Conservation (phyloP, 768 basidiomycete genomes). For the Panellus pusillus region DNA sequence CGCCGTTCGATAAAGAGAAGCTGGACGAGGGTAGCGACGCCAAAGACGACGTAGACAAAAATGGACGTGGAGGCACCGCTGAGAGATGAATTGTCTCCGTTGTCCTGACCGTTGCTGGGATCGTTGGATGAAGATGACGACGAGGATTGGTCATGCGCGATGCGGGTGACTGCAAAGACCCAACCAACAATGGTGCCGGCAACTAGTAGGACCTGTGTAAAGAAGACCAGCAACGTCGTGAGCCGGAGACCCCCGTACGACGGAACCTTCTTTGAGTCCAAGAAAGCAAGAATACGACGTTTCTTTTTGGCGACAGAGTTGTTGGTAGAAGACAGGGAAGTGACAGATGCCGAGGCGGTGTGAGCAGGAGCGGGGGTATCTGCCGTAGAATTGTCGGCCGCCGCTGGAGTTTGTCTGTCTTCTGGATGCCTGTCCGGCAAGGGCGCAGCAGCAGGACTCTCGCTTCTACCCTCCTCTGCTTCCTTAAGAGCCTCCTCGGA, state of each 20-base stretch:
- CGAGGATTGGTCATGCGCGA: background rate
- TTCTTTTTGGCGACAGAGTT: slow-evolving; percentile 30
- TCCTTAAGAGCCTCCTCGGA: slow-evolving; percentile 37
- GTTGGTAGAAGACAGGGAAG: slow-evolving; percentile 21
- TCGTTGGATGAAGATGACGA: background rate
- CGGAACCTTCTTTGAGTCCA: slow-evolving; percentile 39
- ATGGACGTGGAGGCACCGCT: slow-evolving; percentile 38
- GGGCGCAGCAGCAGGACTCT: slow-evolving; percentile 23
- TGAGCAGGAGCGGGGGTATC: slow-evolving; percentile 18
- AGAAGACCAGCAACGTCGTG: slow-evolving; percentile 42
- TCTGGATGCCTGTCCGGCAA: slow-evolving; percentile 54
- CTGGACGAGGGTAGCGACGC: slow-evolving; percentile 48
- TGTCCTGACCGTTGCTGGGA: background rate
- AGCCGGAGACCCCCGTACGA: slow-evolving; percentile 45
- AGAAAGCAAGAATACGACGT: slow-evolving; percentile 35
- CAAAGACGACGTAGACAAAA: slow-evolving; percentile 66
- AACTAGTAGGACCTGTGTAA: slow-evolving; percentile 41
- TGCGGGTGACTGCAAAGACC: slow-evolving; percentile 41
- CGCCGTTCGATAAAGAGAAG: slow-evolving; percentile 64
- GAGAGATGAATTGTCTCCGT: slow-evolving; percentile 4
- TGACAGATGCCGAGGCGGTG: slow-evolving; percentile 11
- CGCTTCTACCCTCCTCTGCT: slow-evolving; percentile 16
- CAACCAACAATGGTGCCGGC: slow-evolving; percentile 55
- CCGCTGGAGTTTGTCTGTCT: slow-evolving; percentile 34
- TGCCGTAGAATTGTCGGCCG: slow-evolving; percentile 10